These are phyloP conservation scores for Coniochaeta sp. DNA, from an alignment of 2,329 filamentous ascomycete species.

Conservation along the genomic window DNA sequence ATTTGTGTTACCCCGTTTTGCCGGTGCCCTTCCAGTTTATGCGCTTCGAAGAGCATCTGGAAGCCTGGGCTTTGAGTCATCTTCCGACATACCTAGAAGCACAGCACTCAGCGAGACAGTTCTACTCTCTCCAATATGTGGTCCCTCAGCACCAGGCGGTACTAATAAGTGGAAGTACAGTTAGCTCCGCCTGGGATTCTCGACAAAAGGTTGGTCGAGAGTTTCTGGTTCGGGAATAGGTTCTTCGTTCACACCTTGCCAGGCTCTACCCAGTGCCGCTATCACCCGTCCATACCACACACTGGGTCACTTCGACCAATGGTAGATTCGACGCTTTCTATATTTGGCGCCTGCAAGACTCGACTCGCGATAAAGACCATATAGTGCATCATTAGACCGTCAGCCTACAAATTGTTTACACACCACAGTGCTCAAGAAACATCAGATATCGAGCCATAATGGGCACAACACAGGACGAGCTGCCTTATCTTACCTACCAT, in stretches of 20 bases:
- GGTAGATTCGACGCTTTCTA: background rate
- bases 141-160: no score
- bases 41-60: background rate
- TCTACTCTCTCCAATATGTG: no score
- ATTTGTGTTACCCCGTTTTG: background rate
- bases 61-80: background rate
- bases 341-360: background rate
- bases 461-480: background rate
- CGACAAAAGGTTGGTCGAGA: background rate
- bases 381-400: background rate
- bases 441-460: background rate
- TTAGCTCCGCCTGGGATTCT: no score
- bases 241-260: background rate
- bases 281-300: background rate
- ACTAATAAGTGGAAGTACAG: no score
- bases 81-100: background rate
- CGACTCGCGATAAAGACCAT: no score
- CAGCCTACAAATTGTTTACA: background rate
- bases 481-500: background rate
- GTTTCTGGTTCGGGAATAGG: background rate
- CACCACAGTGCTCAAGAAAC: background rate
- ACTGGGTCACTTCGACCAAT: background rate
- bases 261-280: background rate
- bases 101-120: no score
- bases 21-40: background rate